Conservation (phyloP, 805 yeast species). For the Pichia kluyveri region DNA sequence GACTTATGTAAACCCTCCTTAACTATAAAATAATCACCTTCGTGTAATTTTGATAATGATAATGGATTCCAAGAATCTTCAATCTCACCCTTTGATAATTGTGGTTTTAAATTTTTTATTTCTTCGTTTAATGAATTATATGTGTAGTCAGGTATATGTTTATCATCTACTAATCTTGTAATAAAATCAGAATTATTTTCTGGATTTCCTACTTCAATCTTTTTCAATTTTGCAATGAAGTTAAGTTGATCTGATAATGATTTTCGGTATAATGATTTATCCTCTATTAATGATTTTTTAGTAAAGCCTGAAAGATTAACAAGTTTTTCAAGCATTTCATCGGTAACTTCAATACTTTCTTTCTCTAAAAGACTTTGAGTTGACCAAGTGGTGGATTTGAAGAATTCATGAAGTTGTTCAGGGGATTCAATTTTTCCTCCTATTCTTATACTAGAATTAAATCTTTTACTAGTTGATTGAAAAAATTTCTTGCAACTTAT, state of each 20-base stretch:
- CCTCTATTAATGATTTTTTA: constrained; percentile 17
- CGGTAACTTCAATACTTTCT: constrained; percentile 8
- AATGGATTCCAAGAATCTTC: constrained; percentile 35
- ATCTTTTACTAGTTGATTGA: too few relatives aligned
- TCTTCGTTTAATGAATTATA: constrained; percentile 24
- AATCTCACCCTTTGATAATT: constrained; percentile 31
- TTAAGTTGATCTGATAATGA: constrained; percentile 39
- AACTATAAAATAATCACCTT: constrained; percentile 34
- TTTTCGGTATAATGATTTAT: constrained; percentile 23
- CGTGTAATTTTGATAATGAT: constrained; percentile 23
- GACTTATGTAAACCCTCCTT: constrained; percentile 38
- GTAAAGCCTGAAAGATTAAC: constrained; percentile 43
- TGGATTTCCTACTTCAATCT: constrained; percentile 14
- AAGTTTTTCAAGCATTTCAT: constrained; percentile 23
- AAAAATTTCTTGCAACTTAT: too few relatives aligned
- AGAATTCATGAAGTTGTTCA: constrained; percentile 13
- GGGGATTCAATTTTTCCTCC: constrained; percentile 10
- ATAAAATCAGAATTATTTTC: background rate
- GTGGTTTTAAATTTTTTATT: constrained; percentile 17
- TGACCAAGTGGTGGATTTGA: constrained; percentile 21
- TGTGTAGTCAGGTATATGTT: constrained; percentile 15
- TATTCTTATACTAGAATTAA: background rate
- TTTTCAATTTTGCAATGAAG: constrained; percentile 39
- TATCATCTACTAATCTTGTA: constrained; percentile 24
- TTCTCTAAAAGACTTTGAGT: constrained; percentile 15